Base-by-base conservation (phyloP, 2,329 filamentous ascomycete genomes). In the Aspergillus sp. region DNA sequence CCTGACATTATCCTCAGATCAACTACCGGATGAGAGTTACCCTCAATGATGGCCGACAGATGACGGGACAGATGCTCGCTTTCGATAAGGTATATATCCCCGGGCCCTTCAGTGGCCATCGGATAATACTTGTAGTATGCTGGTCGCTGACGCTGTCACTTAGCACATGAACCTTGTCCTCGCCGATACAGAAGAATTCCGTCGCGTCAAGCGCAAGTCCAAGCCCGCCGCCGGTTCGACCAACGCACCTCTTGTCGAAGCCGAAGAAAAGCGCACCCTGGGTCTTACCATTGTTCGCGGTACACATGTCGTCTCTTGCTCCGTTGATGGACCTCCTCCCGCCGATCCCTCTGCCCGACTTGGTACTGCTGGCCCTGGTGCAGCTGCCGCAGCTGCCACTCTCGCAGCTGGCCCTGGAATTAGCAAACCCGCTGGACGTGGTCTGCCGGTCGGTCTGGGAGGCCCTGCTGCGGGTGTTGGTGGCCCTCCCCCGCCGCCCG, bases 91-190 rank as follows among this genome's bases (percentile, higher is more conserved):
- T 94, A 80, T 58, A 49, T 63, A 25, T 13, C n/a, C n/a, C 25
- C 4, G n/a, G 10, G 13, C 32, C 15, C 19, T 39, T 25, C 12
- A 13, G 5, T 30, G 10, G 13, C 50, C 15, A 56, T 38, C 45
- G 12, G 19, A 52, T 48, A 21, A 17, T 13, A 17, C 28, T 39
- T 36, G 32, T 36, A 12, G 48, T 32, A 49, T 13, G 50, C 39
- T 47, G 51, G 23, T 30, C 56, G 62, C 55, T 63, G 21, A 60
- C 23, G 21, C 7, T 38, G 32, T 47, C 9, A 15, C 30, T 7
- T 53, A 96, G 92, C 95, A 99, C 80, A 99, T 99, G 95, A 99
- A 99, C 79, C 87, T 99, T 67, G 95, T 99, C 64, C 90, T 99
- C 65, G 95, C 94, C 79, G 95, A 99, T 75, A 98, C 95, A 69